Conservation (phyloP, 2,329 filamentous ascomycete species). For the Epichloe scottii region DNA sequence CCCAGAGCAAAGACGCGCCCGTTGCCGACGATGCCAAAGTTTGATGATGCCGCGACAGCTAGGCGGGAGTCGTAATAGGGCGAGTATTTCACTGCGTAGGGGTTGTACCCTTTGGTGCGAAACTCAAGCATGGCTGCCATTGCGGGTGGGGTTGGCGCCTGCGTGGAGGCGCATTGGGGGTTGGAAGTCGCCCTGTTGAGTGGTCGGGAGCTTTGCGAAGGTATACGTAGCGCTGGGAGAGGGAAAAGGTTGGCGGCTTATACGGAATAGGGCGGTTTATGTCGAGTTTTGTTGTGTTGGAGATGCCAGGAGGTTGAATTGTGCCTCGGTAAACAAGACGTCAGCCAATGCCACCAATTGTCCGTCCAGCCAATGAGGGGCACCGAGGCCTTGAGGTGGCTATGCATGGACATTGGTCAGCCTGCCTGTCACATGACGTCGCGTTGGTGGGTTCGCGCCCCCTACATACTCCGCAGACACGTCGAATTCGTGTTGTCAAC, state of each 20-base stretch:
- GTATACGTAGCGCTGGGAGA: not conserved
- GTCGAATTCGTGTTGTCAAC: not conserved
- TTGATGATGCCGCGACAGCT: conserved; percentile 79
- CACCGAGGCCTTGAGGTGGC: not conserved
- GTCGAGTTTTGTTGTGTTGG: not conserved
- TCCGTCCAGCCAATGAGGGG: no score
- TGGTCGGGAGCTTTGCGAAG: not conserved
- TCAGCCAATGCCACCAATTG: not conserved
- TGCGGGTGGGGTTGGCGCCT: conserved; percentile 5
- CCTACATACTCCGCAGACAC: not conserved
- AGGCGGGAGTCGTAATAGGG: conserved; percentile 94
- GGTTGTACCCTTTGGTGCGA: conserved; percentile 86
- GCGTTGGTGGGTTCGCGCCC: not conserved
- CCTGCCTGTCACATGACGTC: conserved; percentile 1
- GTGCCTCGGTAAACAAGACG: conserved; percentile 5
- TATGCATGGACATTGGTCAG: not conserved
- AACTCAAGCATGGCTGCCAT: conserved; percentile 76
- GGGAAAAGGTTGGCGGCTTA: not conserved
- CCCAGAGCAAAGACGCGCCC: conserved; percentile 77
- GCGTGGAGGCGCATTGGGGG: conserved; percentile 11
- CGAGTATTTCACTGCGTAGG: conserved; percentile 95
- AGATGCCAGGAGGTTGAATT: conserved; percentile 6
- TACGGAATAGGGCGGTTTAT: no score
- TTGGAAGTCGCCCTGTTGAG: not conserved
- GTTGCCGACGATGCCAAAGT: conserved; percentile 96